Evolutionary conservation across 805 yeast genomes (phyloP), one percentile per base, ranked within the genome.

Genomic region (Saccharomyces eubayanus): DNA sequence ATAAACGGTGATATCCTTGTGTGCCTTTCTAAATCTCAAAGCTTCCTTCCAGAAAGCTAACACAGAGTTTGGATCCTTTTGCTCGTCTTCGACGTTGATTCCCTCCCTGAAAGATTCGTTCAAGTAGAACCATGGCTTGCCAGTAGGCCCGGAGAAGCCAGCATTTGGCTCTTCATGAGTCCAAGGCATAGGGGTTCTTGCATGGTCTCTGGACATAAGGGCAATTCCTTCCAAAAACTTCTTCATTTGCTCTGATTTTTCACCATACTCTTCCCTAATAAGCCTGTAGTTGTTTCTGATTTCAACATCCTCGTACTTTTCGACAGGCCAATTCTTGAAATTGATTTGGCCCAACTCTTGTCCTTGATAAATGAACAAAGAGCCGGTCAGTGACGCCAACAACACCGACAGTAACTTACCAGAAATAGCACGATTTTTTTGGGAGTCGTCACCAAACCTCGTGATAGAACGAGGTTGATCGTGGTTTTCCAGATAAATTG

Each of bases 231-330:
- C 71, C 68, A 68, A 55, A 50, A 71, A 64, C 36, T 63, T 60
- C 31, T 60, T 64, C 50, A 69, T 57, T 53, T 53, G 59, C 47
- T 52, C 62, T 1, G 60, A 55, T 31, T 53, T 48, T 12, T 51
- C 30, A 28, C 30, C 30, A 28, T 28, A 6, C 30, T 28, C 30
- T 28, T 28, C 30, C 30, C 11, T 28, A 28, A 28, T 28, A 6
- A 28, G 30, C 30, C 5, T 28, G 76, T 79, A 53, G 73, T 80
- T 50, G 78, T 80, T 49, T 69, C 82, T 41, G 70, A 79, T 51
- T 84, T 83, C 74, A 82, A 83, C 68, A 70, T 82, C 85, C 57
- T 71, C 65, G 66, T 79, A 81, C 60, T 79, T 80, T 20, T 69
- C 70, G 51, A 79, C 67, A 21, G 72, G 70, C 82, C 82, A 79